These are phyloP conservation scores for Scenedesmus sp. DNA, from an alignment of 163 green algal species.

Conservation along the genomic window DNA sequence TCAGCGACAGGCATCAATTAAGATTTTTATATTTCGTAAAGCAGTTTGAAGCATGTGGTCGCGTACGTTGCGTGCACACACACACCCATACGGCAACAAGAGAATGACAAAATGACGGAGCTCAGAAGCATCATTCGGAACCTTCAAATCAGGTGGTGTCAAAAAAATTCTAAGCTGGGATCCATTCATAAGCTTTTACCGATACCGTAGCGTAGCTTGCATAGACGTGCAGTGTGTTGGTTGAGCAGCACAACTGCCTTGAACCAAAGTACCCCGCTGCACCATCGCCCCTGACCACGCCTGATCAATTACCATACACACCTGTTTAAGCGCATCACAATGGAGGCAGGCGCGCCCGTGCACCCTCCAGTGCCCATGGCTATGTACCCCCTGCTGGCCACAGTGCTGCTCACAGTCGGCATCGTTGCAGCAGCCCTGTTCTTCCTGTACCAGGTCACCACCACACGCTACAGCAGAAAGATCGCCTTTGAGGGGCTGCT, in stretches of 20 bases:
- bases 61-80: background rate
- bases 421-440: conserved; percentile 58
- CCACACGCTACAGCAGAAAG: conserved; percentile 59
- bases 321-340: background rate
- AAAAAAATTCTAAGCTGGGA: background rate
- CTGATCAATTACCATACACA: background rate
- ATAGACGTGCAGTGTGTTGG: background rate
- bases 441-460: conserved; percentile 69
- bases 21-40: too few species aligned
- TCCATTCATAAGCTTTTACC: background rate
- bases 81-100: background rate
- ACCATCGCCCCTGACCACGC: background rate
- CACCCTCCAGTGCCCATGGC: conserved; percentile 50
- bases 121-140: background rate
- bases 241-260: conserved; percentile 20
- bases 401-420: conserved; percentile 52
- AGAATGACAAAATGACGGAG: background rate
- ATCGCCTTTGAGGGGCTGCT: conserved; percentile 54
- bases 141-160: background rate
- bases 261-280: background rate
- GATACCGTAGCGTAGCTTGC: background rate
- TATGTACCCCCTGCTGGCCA: conserved; percentile 62
- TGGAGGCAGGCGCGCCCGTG: conserved; percentile 51
- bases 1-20: background rate
- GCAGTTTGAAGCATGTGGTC: too few species aligned